Evolutionary conservation across 2,329 filamentous ascomycete genomes (phyloP), one percentile per base, ranked within the genome.

Genomic region (Aspergillus carbonarius): DNA sequence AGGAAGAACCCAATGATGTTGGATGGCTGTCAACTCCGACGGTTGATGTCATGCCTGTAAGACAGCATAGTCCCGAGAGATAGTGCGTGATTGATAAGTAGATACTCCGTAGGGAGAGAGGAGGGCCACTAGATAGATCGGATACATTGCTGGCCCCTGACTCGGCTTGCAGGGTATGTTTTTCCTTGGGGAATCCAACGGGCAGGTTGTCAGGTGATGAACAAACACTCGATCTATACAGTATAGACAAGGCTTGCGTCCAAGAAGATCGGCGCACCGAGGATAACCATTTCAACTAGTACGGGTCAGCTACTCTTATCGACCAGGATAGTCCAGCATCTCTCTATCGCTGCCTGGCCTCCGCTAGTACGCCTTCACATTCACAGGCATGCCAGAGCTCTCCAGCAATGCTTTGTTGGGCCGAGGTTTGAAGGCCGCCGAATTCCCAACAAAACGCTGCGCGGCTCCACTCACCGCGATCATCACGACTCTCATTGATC

Each of bases 361-460:
- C 27, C 27, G 27, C 27, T 30, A 30, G 27, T 5, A 32, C 30
- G 30, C 4, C 30, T 32, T 32, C 30, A 32, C 30, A 32, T 47
- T 61, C 56, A 61, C 56, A 56, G 39, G 60, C 49, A 54, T 44
- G 34, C 27, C 51, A 35, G 23, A 35, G 37, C 27, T 46, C 48
- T 27, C 35, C 46, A 51, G 44, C 18, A 55, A 47, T 32, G 25
- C 51, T 54, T 54, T 54, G 59, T 62, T 59, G 58, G 60, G 50
- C 60, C 60, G 58, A 60, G 60, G 60, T 49, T 50, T 60, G 44
- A 56, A 50, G 50, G 39, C 30, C 20, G 35, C 40, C 49, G 47
- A 40, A 18, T 57, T 61, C 59, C 58, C 58, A 58, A 60, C 58
- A 60, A 62, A 62, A 62, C 49, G 58, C 60, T 58, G 55, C 46